Percentiles rank a stretch among this genome's conserved stretches.
Evolutionary conservation across 169 alveolate species (phyloP).

Genomic region (Plasmodium reichenowi): DNA sequence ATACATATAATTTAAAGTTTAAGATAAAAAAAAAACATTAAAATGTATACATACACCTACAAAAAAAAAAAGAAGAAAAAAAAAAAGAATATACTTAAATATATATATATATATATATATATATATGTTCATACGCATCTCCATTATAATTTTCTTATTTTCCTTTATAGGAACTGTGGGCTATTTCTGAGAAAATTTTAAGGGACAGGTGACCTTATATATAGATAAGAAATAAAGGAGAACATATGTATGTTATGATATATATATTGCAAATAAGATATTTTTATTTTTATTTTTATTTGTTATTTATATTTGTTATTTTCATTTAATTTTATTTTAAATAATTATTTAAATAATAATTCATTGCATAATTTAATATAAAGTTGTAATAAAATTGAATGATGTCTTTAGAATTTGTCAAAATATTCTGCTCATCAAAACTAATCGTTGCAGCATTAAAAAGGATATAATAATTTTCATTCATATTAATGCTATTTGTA

Average conservation of each 20-base stretch:
- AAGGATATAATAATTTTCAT: slow-evolving; percentile 63
- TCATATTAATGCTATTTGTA: not conserved
- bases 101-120: slow-evolving; percentile 3
- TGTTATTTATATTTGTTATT: not conserved
- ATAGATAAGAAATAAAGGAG: not conserved
- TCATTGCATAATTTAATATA: slow-evolving; percentile 21
- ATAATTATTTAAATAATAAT: slow-evolving; percentile 21
- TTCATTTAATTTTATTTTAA: slow-evolving; percentile 2
- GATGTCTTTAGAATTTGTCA: slow-evolving; percentile 31
- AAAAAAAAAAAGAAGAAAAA: not conserved
- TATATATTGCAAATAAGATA: not conserved
- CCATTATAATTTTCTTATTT: not conserved
- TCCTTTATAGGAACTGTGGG: slow-evolving; percentile 47
- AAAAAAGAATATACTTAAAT: not conserved
- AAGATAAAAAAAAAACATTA: too few species aligned
- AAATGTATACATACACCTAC: too few species aligned
- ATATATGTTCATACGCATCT: not conserved
- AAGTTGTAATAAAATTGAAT: slow-evolving; percentile 59
- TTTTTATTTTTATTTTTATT: not conserved
- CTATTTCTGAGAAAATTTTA: slow-evolving; percentile 41
- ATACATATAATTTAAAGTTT: too few species aligned
- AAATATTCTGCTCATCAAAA: slow-evolving; percentile 12
- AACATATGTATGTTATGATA: not conserved
- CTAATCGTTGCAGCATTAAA: slow-evolving; percentile 30
- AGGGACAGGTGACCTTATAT: not conserved